Percentiles rank a stretch among this genome's conserved stretches.
These are phyloP conservation scores for Lachancea dasiensis DNA, from an alignment of 805 yeast genomes.

Conservation along the genomic window DNA sequence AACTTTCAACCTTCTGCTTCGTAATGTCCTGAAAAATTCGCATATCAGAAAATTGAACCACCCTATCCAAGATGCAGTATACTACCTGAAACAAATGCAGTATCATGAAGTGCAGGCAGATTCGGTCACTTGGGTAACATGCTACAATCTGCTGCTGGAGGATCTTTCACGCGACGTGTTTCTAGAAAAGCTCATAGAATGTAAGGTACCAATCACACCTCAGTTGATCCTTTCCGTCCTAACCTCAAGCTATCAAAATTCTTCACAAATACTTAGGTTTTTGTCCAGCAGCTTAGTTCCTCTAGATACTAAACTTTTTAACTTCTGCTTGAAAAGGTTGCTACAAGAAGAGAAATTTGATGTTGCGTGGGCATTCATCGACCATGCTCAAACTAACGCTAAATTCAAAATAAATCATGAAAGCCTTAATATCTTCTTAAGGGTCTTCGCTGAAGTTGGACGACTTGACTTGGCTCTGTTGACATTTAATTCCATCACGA, in stretches of 20 bases:
- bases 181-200: slow-evolving; percentile 29
- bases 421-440: slow-evolving; percentile 30
- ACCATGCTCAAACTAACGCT: slow-evolving; percentile 14
- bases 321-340: slow-evolving; percentile 24
- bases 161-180: slow-evolving; percentile 30
- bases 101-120: slow-evolving; percentile 28
- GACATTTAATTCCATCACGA: slow-evolving; percentile 29
- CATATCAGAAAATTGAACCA: slow-evolving; percentile 25
- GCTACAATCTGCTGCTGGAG: slow-evolving; percentile 32
- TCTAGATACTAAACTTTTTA: slow-evolving; percentile 22
- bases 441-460: slow-evolving; percentile 29
- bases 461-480: slow-evolving; percentile 34
- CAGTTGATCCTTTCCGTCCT: slow-evolving; percentile 26
- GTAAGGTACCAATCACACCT: slow-evolving; percentile 30
- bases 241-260: slow-evolving; percentile 16
- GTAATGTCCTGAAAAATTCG: slow-evolving; percentile 26
- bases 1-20: slow-evolving; percentile 37
- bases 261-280: slow-evolving; percentile 21
- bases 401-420: slow-evolving; percentile 13
- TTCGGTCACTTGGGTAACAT: slow-evolving; percentile 35
- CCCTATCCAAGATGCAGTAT: slow-evolving; percentile 26
- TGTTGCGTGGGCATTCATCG: slow-evolving; percentile 29
- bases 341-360: slow-evolving; percentile 26
- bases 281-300: slow-evolving; percentile 24
- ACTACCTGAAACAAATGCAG: slow-evolving; percentile 32